A percentile compares a stretch with the other conserved stretches of the same genome.
Conservation (phyloP, 805 yeast species). For the Sugiyamaella mastotermitis region DNA sequence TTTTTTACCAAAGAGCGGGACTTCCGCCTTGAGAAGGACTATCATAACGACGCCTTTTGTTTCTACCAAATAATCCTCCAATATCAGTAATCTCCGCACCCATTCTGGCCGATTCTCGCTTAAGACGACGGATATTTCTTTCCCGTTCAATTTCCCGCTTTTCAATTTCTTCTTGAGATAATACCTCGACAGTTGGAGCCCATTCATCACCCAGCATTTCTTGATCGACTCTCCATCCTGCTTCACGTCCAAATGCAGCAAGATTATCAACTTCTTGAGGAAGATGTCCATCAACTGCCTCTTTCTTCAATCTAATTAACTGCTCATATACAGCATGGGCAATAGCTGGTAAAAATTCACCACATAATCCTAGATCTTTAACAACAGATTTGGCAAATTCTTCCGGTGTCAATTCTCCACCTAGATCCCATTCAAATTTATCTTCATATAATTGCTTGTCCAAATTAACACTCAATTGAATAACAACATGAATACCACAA, state of each 20-base stretch:
- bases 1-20: constrained; percentile 14
- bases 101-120: constrained; percentile 81
- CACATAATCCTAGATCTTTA: constrained; percentile 71
- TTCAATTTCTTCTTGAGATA: constrained; percentile 90
- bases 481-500: constrained; percentile 63
- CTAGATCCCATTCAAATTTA: constrained; percentile 89
- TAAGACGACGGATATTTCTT: constrained; percentile 81
- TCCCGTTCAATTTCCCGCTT: constrained; percentile 93
- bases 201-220: constrained; percentile 76
- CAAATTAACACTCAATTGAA: constrained; percentile 74
- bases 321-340: constrained; percentile 82
- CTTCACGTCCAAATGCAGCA: constrained; percentile 55
- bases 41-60: constrained; percentile 25
- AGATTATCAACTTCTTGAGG: constrained; percentile 49
- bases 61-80: constrained; percentile 28
- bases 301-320: constrained; percentile 68
- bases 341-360: constrained; percentile 87
- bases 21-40: constrained; percentile 16
- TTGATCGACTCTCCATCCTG: constrained; percentile 66
- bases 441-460: constrained; percentile 84
- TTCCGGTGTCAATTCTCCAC: constrained; percentile 62
- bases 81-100: constrained; percentile 39
- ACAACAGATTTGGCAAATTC: constrained; percentile 77
- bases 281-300: constrained; percentile 64
- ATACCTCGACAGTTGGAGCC: constrained; percentile 81